Evolutionary conservation across 1,284 basidiomycete genomes (phyloP), one percentile per base, ranked within the genome.

Genomic region (Cutaneotrichosporon cutaneum): DNA sequence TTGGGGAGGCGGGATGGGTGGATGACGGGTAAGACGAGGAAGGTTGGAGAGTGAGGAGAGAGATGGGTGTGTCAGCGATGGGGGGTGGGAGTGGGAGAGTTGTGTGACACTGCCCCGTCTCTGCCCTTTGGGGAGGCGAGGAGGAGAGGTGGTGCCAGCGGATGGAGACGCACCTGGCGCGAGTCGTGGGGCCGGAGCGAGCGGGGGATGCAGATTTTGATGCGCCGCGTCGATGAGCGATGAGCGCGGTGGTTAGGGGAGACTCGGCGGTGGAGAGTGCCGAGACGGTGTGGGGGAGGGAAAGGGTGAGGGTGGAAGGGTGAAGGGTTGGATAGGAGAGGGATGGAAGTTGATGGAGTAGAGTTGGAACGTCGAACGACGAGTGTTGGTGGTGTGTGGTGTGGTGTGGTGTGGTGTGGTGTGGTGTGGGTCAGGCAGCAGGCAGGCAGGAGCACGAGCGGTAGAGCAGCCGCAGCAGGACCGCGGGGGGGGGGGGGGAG

Each of bases 311-410:
- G 7, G 55, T 21, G 32, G n/a, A n/a, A n/a, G 30, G 24, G 52
- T 27, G 24, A 51, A 35, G 18, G 14, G 51, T n/a, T 26, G 36
- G 14, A 44, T 32, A 32, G 22, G 27, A n/a, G 32, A 24, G 22
- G 44, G 47, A 22, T 18, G 22, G 14, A 24, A 33, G 56, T 26
- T 22, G 47, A 47, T 7, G 22, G 30, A 50, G 8, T 30, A 24
- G 47, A 54, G 36, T 18, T 18, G 27, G 24, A 33, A 26, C 48
- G 60, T 30, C 22, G 22, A 50, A 32, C 56, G 42, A 16, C 18
- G 30, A 24, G 22, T 22, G 36, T 16, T 22, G 32, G 26, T 56
- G 53, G 36, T 24, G 32, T 36, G 33, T 42, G 22, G 21, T 54
- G 7, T n/a, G n/a, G n/a, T n/a, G n/a, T n/a, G n/a, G n/a, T n/a